phyloP scores from a whole-genome alignment of 1,284 basidiomycete species.

The Coniferiporia weirii region DNA sequence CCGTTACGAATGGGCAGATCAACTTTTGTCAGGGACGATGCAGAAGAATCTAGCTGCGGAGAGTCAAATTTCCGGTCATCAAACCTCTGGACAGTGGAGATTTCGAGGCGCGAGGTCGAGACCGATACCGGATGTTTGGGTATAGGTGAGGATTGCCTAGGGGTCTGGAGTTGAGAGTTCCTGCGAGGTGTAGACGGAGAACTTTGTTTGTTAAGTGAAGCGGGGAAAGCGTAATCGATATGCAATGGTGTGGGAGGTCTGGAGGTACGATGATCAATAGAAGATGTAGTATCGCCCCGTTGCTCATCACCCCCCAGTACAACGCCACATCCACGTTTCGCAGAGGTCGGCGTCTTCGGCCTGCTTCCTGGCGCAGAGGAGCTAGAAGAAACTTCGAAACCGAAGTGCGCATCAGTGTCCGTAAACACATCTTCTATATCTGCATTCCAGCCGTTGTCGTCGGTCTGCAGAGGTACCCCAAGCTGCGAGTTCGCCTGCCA shows the following conservation, averaged over 20 bases:
- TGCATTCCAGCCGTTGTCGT: slow-evolving; percentile 4
- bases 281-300: neutral
- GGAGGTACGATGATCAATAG: neutral
- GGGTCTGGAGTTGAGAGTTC: neutral
- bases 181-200: neutral
- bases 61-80: neutral
- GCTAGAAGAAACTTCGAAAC: slow-evolving; percentile 24
- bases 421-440: neutral
- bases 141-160: neutral
- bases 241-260: neutral
- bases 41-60: neutral
- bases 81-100: neutral
- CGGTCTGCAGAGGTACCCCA: neutral
- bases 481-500: slow-evolving; percentile 35
- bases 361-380: slow-evolving; percentile 11
- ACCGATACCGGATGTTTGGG: neutral
- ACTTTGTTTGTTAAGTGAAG: neutral
- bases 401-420: slow-evolving; percentile 19
- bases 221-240: neutral
- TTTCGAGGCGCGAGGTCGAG: neutral
- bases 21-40: slow-evolving; percentile 13
- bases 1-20: neutral
- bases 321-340: neutral
- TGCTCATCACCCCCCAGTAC: neutral
- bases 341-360: slow-evolving; percentile 1